Base-by-base conservation (phyloP, 2,329 filamentous ascomycete genomes). In the Monosporascus sp. region DNA sequence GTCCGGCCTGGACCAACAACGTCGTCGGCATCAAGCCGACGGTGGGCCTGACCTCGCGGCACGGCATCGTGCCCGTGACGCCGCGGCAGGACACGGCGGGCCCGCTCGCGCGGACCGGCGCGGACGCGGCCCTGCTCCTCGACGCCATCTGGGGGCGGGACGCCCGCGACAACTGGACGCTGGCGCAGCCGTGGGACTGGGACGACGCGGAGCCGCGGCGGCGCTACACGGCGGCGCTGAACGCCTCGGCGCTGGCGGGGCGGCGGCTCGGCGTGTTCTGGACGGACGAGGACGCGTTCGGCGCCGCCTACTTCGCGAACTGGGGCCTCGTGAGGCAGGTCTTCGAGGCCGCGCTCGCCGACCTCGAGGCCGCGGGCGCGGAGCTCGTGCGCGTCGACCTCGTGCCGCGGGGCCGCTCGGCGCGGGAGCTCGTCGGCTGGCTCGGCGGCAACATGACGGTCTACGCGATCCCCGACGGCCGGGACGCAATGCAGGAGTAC, bases 1-100 rank as follows among this genome's bases (percentile, higher is more conserved):
- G 73, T 9, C 86, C 86, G 0, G 63, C 72, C 0, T 61, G 67
- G 44, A 49, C 56, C 5, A 86, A 81, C 69, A 85, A 85, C 52
- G 64, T 91, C 2, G 85, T 90, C 2, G 88, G 88, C 3, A 80
- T 91, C 66, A 91, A 90, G 69, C 86, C 88, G 1, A 90, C 86
- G 1, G 84, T 90, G 6, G 88, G 88, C 0, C 68, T 89, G 49
- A 89, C 85, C 0, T 89, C 86, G 8, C 74, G 85, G 17, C 75
- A 71, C 20, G 82, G 77, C 31, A 80, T 84, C 7, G 79, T 86
- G 25, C 82, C 83, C 0, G 79, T 86, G 62, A 81, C 77, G 11
- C 72, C 80, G 52, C 81, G 88, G 60, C 84, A 88, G 60, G 88
- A 91, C 61, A 84, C 81, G 0, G 80, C 90, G 0, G 88, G 88